phyloP scores from a whole-genome alignment of 1,139 yeast species.

The Hemisphaericaspora xylofermentans region DNA sequence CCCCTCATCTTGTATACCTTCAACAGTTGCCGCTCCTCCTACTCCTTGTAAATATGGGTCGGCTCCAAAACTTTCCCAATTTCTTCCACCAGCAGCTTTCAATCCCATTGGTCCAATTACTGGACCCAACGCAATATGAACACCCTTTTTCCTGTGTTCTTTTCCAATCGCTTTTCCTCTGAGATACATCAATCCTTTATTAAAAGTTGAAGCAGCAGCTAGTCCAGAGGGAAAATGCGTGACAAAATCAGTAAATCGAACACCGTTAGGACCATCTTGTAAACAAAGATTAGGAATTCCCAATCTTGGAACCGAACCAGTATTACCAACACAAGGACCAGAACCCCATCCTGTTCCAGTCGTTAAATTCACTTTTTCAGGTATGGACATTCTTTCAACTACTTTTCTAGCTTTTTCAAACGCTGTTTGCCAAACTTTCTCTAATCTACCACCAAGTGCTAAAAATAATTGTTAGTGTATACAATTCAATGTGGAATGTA shows the following conservation, averaged over 20 bases:
- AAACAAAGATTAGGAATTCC: constrained; percentile 59
- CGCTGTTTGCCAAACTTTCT: constrained; percentile 55
- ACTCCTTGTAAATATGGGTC: constrained; percentile 65
- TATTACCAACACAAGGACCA: constrained; percentile 65
- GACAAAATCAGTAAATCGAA: constrained; percentile 56
- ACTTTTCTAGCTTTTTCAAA: constrained; percentile 54
- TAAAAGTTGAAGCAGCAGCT: constrained; percentile 60
- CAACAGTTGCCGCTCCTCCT: constrained; percentile 52
- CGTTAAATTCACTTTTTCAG: constrained; percentile 62
- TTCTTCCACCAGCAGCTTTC: constrained; percentile 64
- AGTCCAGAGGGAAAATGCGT: constrained; percentile 61
- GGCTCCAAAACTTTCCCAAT: constrained; percentile 66
- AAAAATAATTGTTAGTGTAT: constrained; percentile 4
- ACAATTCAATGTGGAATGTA: neutral
- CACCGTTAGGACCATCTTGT: constrained; percentile 68
- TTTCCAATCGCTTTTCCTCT: constrained; percentile 60
- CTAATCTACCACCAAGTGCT: constrained; percentile 45
- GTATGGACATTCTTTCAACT: constrained; percentile 52
- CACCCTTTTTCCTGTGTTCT: constrained; percentile 57
- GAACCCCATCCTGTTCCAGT: constrained; percentile 68
- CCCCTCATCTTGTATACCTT: constrained; percentile 59
- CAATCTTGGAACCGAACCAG: constrained; percentile 58
- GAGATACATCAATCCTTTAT: constrained; percentile 48
- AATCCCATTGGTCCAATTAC: constrained; percentile 63
- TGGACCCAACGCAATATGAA: constrained; percentile 63